Base-by-base conservation (phyloP, 306 rosid genomes). In the Dalbergia cultrata region DNA sequence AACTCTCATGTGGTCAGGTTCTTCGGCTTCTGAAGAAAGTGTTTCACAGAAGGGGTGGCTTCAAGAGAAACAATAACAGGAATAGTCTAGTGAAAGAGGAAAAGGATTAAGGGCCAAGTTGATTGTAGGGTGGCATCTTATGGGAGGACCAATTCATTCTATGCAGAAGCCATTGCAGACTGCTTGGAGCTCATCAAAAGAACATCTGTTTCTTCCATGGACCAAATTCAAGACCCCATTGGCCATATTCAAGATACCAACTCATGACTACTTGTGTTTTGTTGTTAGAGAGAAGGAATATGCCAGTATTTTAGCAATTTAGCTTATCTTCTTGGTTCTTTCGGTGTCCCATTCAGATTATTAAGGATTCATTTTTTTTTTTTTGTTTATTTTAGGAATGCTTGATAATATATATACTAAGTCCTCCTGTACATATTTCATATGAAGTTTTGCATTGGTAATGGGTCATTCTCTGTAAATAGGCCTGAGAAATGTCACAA, bases 141-240 rank as follows among this genome's bases (percentile, higher is more conserved):
- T 73, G 88, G 83, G 21, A 88, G 92, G 72, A 86, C 91, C 13
- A 92, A 94, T 53, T 89, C 98, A 57, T 94, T 94, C 90, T 90
- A 90, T 73, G 94, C 97, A 6, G 98, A 94, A 85, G 98, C 97
- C 75, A 90, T 92, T 82, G 97, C 97, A 1, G 98, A 94, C 19
- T 92, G 98, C 84, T 88, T 94, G 91, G 95, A 94, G 82, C 92
- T 92, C 78, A 94, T 94, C 84, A 90, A 92, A 80, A 72, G 94
- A 67, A 86, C 95, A 9, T 94, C 97, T 17, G 69, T 90, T 70
- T 83, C 93, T 71, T 86, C 94, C 8, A 43, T 78, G 33, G 92
- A 91, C 35, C 86, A 86, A 82, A 79, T 82, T 77, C 83, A 81
- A 62, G 69, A 80, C 62, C 85, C 87, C n/a, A 62, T 69, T 81